Base-by-base conservation (phyloP, 2,329 filamentous ascomycete species). In the Colletotrichum echinochloae region DNA sequence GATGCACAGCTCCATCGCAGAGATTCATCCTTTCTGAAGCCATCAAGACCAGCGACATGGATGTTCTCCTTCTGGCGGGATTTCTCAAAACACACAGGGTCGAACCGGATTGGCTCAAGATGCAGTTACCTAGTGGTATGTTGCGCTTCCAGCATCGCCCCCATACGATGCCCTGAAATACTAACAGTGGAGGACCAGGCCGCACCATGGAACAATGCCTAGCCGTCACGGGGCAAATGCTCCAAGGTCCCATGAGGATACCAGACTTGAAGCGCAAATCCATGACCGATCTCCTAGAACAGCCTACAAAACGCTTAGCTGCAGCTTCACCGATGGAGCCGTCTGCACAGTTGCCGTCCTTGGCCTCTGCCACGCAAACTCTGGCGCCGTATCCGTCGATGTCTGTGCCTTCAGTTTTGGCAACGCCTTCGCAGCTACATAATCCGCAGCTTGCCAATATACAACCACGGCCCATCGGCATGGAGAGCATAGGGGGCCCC, bases 1-100 rank as follows among this genome's bases (percentile, higher is more conserved):
- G 55, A 52, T 65, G 68, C 52, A 72, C 72, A 56, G 72, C 59
- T 26, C 11, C 8, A 57, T 68, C 57, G n/a, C 75, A 89, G 87
- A 86, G 87, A 72, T 88, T 88, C 75, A 80, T 89, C 71, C 82
- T 89, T 66, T 85, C 83, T 66, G 87, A 89, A 78, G 86, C 89
- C 74, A 85, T 89, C 78, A 89, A 89, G 74, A 82, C 82, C 70
- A 89, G 87, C 79, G 78, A 81, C 37, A 78, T 89, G 69, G 83
- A 87, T 66, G 76, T 87, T 30, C 76, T 80, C 14, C 77, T 77
- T 23, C 77, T 89, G 37, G 82, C 84, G 26, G 78, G 79, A 16
- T 87, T 89, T 71, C 80, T 89, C 73, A 83, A 76, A 71, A 5
- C 60, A 41, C 56, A 71, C 41, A 49, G 46, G 12, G 74, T 85